Evolutionary conservation across 495 filamentous ascomycete species (phyloP).

Genomic region (Tuber magnatum): DNA sequence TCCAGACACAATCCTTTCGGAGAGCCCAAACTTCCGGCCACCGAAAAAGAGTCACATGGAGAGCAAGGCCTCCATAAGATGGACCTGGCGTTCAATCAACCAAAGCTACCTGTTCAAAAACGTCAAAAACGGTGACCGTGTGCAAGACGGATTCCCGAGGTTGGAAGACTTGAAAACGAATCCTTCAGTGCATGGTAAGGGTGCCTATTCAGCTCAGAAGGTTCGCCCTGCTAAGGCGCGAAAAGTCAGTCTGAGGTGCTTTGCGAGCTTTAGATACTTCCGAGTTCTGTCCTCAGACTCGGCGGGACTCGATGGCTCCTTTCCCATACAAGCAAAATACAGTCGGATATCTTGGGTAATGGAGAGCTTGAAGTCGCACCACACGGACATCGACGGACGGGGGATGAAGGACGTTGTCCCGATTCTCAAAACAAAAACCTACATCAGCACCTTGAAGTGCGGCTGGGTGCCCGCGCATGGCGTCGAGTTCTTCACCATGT

Average conservation of each 20-base stretch:
- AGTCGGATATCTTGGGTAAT: constrained; percentile 28
- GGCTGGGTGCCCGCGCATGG: constrained; percentile 28
- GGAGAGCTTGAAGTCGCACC: constrained; percentile 7
- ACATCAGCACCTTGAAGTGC: constrained; percentile 20
- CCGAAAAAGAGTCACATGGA: background rate
- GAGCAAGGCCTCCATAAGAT: constrained; percentile 6
- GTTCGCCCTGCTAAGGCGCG: constrained; percentile 17
- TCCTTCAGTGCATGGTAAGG: background rate
- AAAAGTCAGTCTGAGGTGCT: constrained; percentile 25
- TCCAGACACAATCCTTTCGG: constrained; percentile 7
- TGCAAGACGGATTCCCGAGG: constrained; percentile 7
- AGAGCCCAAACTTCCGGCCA: background rate
- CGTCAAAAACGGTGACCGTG: background rate
- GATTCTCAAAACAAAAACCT: constrained; percentile 17
- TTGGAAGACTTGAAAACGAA: constrained; percentile 25
- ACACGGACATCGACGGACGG: background rate
- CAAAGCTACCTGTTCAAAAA: background rate
- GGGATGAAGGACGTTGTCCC: constrained; percentile 8
- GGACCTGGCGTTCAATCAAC: constrained; percentile 12
- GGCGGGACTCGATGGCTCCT: background rate
- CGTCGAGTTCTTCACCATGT: constrained; percentile 26
- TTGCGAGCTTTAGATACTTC: constrained; percentile 15
- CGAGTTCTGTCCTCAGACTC: background rate
- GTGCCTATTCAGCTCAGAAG: constrained; percentile 7
- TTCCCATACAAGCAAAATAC: background rate